Evolutionary conservation across 1,284 basidiomycete genomes (phyloP).

Genomic region (Apiotrichum sp.): DNA sequence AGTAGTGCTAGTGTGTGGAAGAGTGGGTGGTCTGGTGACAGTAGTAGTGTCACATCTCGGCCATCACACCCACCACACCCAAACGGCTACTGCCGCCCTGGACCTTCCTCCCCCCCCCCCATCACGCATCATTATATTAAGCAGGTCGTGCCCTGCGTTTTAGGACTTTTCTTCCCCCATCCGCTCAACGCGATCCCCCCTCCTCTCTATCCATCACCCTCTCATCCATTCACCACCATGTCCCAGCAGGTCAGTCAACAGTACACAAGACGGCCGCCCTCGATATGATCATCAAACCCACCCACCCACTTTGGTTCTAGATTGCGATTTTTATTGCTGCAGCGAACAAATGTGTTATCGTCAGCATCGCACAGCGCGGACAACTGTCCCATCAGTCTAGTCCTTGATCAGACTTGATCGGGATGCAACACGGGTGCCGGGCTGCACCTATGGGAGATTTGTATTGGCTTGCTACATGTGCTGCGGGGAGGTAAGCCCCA

Average conservation of each 20-base stretch:
- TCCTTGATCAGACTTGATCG: conserved; percentile 4
- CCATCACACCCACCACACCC: too few species aligned
- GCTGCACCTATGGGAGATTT: conserved; percentile 8
- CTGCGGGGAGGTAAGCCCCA: neutral
- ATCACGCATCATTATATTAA: too few species aligned
- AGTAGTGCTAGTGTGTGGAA: too few species aligned
- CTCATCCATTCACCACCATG: neutral
- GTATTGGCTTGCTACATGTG: neutral
- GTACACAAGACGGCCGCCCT: neutral
- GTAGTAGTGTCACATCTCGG: too few species aligned
- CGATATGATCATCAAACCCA: neutral
- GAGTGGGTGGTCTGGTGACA: too few species aligned
- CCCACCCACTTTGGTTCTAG: too few species aligned
- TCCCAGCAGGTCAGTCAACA: neutral
- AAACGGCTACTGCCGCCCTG: too few species aligned
- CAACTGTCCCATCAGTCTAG: neutral
- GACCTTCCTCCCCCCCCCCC: too few species aligned
- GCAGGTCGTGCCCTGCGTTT: too few species aligned
- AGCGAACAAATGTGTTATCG: neutral
- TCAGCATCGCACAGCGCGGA: neutral
- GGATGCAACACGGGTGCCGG: conserved; percentile 47
- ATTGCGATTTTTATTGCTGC: too few species aligned
- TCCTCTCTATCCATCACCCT: neutral
- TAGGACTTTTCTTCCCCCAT: too few species aligned
- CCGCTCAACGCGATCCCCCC: neutral